Evolutionary conservation across 1,139 yeast species (phyloP).

Genomic region (Nakaseomyces kungkrabaensis): DNA sequence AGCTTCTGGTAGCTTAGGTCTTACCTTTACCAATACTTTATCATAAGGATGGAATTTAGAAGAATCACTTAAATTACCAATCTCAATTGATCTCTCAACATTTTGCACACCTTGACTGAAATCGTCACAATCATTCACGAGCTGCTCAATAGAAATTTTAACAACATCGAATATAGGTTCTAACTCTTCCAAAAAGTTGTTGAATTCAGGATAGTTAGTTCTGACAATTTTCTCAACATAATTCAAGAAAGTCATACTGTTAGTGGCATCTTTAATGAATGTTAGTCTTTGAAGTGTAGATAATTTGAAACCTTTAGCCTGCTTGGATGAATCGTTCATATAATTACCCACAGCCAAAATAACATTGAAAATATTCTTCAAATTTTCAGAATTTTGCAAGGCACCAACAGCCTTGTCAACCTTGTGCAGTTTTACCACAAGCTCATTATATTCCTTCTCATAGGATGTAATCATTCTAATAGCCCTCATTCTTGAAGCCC

Average conservation of each 20-base stretch:
- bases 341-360: slow-evolving; percentile 76
- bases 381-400: slow-evolving; percentile 46
- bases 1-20: slow-evolving; percentile 60
- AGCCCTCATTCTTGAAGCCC: slow-evolving; percentile 74
- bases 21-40: slow-evolving; percentile 48
- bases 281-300: slow-evolving; percentile 65
- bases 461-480: slow-evolving; percentile 48
- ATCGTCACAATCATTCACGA: slow-evolving; percentile 51
- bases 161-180: slow-evolving; percentile 49
- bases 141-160: slow-evolving; percentile 58
- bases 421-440: slow-evolving; percentile 47
- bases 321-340: slow-evolving; percentile 72
- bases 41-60: slow-evolving; percentile 69
- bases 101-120: slow-evolving; percentile 50
- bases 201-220: slow-evolving; percentile 55
- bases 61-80: slow-evolving; percentile 68
- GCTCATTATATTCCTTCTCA: slow-evolving; percentile 64
- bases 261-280: slow-evolving; percentile 68
- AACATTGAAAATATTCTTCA: slow-evolving; percentile 61
- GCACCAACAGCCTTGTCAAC: slow-evolving; percentile 59
- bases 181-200: slow-evolving; percentile 50
- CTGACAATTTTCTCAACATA: slow-evolving; percentile 68
- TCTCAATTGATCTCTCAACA: slow-evolving; percentile 62
- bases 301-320: slow-evolving; percentile 71
- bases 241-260: slow-evolving; percentile 69